Conservation (phyloP, 2,329 filamentous ascomycete genomes). For the Aspergillus flavus region DNA sequence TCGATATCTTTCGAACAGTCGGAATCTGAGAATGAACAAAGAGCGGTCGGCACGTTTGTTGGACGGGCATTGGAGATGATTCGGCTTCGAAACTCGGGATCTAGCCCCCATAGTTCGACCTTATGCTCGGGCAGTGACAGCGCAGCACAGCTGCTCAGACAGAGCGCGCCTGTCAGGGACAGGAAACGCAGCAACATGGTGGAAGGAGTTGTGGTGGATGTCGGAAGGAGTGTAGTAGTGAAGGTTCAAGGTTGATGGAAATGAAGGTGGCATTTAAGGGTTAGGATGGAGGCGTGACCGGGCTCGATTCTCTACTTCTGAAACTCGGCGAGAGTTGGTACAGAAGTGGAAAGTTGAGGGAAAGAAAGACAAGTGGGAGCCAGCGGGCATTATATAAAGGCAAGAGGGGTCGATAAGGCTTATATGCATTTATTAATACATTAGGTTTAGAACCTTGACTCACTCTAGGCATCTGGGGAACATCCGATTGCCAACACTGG, state of each 20-base stretch:
- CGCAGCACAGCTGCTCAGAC: constrained; percentile 15
- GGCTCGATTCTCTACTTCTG: background rate
- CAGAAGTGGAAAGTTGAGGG: background rate
- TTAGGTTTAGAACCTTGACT: background rate
- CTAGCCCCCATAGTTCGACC: background rate
- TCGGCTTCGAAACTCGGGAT: background rate
- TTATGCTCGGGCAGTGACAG: constrained; percentile 1
- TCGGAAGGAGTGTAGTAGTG: background rate
- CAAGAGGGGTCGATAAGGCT: background rate
- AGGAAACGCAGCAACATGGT: constrained; percentile 21
- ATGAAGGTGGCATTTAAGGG: background rate
- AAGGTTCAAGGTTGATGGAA: background rate
- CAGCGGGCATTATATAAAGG: background rate
- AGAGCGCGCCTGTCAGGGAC: constrained; percentile 14
- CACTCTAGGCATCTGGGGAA: background rate
- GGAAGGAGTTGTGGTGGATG: background rate
- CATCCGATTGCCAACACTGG: background rate
- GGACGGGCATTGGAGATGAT: constrained; percentile 11
- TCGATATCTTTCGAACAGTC: constrained; percentile 16
- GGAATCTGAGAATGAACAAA: constrained; percentile 21
- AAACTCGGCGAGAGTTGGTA: background rate
- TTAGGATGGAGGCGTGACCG: background rate
- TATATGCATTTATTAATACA: background rate
- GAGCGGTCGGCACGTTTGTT: constrained; percentile 18
- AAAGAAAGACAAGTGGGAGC: background rate